These are phyloP conservation scores for Fomes fomentarius DNA, from an alignment of 1,284 basidiomycete genomes.

Conservation along the genomic window DNA sequence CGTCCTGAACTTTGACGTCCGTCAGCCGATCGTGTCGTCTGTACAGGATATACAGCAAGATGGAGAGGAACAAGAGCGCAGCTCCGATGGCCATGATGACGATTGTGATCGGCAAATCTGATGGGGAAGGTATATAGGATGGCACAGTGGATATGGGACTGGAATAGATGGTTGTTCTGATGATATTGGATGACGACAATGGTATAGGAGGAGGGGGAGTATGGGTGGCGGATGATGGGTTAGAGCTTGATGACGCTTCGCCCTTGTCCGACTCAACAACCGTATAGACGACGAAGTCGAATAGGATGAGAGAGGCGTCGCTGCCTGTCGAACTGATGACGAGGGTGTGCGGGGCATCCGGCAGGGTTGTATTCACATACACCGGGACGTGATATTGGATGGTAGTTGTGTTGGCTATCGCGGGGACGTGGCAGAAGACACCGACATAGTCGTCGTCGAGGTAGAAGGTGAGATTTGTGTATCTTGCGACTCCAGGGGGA, in stretches of 20 bases:
- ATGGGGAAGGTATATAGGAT: too few species aligned
- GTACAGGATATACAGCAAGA: too few species aligned
- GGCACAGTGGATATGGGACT: too few species aligned
- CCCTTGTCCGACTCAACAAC: background rate
- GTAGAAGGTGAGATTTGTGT: conserved; percentile 6
- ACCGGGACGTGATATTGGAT: conserved; percentile 11
- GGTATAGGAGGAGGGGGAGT: background rate
- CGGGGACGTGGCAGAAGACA: background rate
- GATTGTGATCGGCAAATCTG: too few species aligned
- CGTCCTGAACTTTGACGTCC: too few species aligned
- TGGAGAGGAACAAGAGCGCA: too few species aligned
- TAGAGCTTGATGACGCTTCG: background rate
- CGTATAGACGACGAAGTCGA: conserved; percentile 13
- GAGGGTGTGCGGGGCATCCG: conserved; percentile 4
- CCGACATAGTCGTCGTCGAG: conserved; percentile 7
- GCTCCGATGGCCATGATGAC: too few species aligned
- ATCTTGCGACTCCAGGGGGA: background rate
- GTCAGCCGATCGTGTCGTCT: too few species aligned
- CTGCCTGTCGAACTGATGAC: background rate
- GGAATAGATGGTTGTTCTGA: too few species aligned
- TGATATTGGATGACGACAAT: too few species aligned
- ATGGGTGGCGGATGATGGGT: background rate
- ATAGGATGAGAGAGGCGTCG: conserved; percentile 1
- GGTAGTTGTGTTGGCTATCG: background rate
- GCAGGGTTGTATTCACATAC: conserved; percentile 3